Conservation (phyloP, 305 asterid species). For the Solanum hybrid region DNA sequence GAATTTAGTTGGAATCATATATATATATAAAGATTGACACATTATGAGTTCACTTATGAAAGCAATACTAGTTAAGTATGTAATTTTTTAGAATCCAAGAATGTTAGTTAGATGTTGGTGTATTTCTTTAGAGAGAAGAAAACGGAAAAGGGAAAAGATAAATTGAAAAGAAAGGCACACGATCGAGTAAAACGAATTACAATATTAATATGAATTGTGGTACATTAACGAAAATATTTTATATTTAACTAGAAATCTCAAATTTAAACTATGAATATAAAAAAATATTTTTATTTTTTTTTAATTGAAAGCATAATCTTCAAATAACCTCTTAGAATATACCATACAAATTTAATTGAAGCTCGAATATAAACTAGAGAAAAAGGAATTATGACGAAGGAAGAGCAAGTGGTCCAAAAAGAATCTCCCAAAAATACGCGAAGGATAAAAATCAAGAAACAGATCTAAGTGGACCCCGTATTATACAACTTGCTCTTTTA, state of each 20-base stretch:
- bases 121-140: neutral
- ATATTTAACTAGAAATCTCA: neutral
- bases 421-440: constrained; percentile 16
- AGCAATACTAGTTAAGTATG: neutral
- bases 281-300: no score
- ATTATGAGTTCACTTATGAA: neutral
- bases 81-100: neutral
- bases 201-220: neutral
- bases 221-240: no score
- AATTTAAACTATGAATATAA: fast-evolving
- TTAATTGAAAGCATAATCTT: no score
- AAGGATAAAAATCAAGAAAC: neutral
- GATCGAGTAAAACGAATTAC: neutral
- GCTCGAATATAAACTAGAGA: neutral
- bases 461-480: constrained; percentile 13
- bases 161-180: neutral
- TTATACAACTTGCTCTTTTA: constrained; percentile 15
- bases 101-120: neutral
- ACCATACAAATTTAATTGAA: no score
- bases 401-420: constrained; percentile 3
- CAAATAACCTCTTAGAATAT: no score
- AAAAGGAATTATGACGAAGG: neutral
- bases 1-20: no score
- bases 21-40: neutral
- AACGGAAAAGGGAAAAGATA: neutral